Base-by-base conservation (phyloP, 2,329 filamentous ascomycete species). In the Paracoccidioides lutzii region DNA sequence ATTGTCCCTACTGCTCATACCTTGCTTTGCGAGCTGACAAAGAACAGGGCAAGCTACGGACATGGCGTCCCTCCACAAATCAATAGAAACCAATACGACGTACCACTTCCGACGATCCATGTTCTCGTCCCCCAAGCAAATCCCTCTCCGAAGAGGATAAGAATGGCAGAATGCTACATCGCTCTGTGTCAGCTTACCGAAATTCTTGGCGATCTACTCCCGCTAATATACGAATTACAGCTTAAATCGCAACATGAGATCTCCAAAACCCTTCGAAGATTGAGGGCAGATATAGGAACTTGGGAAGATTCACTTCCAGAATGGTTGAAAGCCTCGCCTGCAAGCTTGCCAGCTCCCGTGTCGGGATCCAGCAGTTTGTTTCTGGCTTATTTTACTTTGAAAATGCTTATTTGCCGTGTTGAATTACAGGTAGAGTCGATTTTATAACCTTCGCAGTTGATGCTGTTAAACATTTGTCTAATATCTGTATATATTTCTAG, bases 31-130 rank as follows among this genome's bases (percentile, higher is more conserved):
- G 1, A 8, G 42, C 50, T 41, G 22, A 52, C 12, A 57, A 42
- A 30, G 40, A 35, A 38, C 52, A 74, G 73, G 77, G 73, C 77
- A 54, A 79, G 78, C 60, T 75, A 80, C 54, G 77, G 76, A 4
- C 78, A 81, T 60, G 78, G 78, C 4, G 75, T 77, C 2, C 78
- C 78, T 22, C 76, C 78, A 3, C 75, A 78, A 52, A 76, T 80
- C 9, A 69, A 72, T 3, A 75, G 75, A 57, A 73, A 73, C 30
- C 78, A 80, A 61, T 79, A 80, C 59, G 78, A 81, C 58, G 78
- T 81, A 12, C 78, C 78, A 14, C 63, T 78, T 44, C 78, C 79
- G 3, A 75, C 73, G 0, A 64, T 77, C 5, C 69, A 73, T 22
- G 64, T 73, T 56, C 44, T 75, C 62, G 58, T 75, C 53, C 57